Evolutionary conservation across 805 yeast species (phyloP), one percentile per base, ranked within the genome.

Genomic region (Pichia eremophila): DNA sequence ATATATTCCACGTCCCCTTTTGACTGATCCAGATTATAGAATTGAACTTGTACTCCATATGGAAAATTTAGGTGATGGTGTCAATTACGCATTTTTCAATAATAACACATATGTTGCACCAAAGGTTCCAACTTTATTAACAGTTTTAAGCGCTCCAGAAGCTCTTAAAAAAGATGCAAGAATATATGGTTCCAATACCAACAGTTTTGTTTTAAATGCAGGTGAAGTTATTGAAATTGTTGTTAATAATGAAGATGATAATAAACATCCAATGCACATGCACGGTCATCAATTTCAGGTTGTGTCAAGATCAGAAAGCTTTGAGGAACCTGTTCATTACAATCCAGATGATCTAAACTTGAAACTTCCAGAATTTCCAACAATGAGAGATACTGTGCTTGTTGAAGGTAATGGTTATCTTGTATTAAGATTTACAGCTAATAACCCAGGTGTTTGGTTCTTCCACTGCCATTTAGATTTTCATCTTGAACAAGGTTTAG

Each of bases 211-310:
- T 2, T 66, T 88, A 22, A 75, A 77, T 48, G 60, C 70, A 6
- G 77, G 76, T 44, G 86, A 83, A 44, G 74, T 81, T 38, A 72
- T 90, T 42, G 96, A 89, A 56, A 66, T 89, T 41, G 84, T 87
- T 1, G 62, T 89, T 41, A 84, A 87, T 61, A 90, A 89, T 60
- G 73, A 71, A 58, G 96, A 89, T 62, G 81, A 91, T 10, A 95
- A 96, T 58, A 83, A 76, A 57, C 98, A 91, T 70, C 97, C 98
- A 15, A 89, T 90, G 90, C 98, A 90, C 70, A 69, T 90, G 62
- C 98, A 90, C 69, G 98, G 98, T 19, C 91, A 84, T 63, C 77
- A 65, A 42, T 90, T 89, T 82, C 97, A 90, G 70, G 71, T 82
- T 2, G 64, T 90, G 48, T 78, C 83, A 5, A 85, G 88, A 50